Base-by-base conservation (phyloP, 2,329 filamentous ascomycete genomes). In the Lasiodiplodia gonubiensis region DNA sequence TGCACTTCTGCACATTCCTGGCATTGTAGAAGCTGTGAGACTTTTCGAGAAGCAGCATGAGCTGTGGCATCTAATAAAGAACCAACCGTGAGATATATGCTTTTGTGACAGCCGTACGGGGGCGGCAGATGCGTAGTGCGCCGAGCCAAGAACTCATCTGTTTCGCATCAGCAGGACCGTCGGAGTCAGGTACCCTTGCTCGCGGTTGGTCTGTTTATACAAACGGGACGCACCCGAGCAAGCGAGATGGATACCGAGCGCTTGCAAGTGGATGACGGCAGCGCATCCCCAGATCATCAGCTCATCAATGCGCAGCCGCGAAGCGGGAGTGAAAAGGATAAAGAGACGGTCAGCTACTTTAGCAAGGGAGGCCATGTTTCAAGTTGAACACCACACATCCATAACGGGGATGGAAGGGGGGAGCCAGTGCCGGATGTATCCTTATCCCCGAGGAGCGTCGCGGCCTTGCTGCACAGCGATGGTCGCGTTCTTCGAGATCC, bases 321-420 rank as follows among this genome's bases (percentile, higher is more conserved):
- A 12, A 49, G 57, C 25, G 42, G 25, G 53, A 55, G 25, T 10
- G 57, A 4, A 39, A 30, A 51, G 18, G 4, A 35, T 12, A 16
- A 27, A 33, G 57, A 49, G 23, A 27, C 25, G 57, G 27, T 6
- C 30, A 42, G 30, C 21, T 23, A 14, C 54, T 21, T n/a, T 42
- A 23, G 54, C 35, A 27, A 12, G 39, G 33, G 42, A 61, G 21
- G n/a, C 14, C 39, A 25, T 37, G 59, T 63, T 63, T 63, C 59
- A 63, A 27, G 27, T 63, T 51, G 27, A 51, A 10, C 12, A 27
- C 57, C 25, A 30, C 33, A 27, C 46, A 21, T 8, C 42, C n/a
- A 46, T 46, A 21, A 3, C 42, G 3, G 42, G 42, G 5, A 46
- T 11, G 2, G n/a, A 21, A 46, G 42, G 42, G 42, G 39, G 39